Percentiles rank a stretch among this genome's conserved stretches.
phyloP scores from a whole-genome alignment of 2,329 filamentous ascomycete species.

The Rutstroemia sp. region DNA sequence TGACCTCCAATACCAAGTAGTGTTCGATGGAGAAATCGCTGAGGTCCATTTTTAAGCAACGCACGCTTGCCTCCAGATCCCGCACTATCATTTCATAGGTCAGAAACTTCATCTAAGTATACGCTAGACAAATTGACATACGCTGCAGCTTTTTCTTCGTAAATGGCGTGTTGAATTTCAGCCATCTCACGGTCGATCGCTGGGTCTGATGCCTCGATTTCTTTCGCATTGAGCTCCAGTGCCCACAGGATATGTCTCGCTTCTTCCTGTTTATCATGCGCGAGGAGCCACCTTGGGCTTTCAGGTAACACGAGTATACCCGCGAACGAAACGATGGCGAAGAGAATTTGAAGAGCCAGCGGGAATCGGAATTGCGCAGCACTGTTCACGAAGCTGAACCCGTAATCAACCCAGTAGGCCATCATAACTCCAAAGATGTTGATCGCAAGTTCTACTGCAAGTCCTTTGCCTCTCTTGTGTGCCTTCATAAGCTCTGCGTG shows the following conservation, averaged over 20 bases:
- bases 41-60: slow-evolving; percentile 43
- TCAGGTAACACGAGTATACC: slow-evolving; percentile 48
- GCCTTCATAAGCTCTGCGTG: slow-evolving; percentile 51
- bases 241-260: slow-evolving; percentile 37
- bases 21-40: slow-evolving; percentile 45
- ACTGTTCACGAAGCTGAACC: slow-evolving; percentile 43
- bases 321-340: slow-evolving; percentile 49
- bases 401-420: slow-evolving; percentile 52
- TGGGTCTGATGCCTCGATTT: slow-evolving; percentile 39
- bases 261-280: slow-evolving; percentile 37
- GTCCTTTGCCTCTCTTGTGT: slow-evolving; percentile 50
- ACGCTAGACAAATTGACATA: no score
- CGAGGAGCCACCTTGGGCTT: slow-evolving; percentile 39
- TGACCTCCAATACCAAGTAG: slow-evolving; percentile 42
- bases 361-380: slow-evolving; percentile 53
- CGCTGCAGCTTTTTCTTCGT: slow-evolving; percentile 38
- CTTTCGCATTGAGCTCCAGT: slow-evolving; percentile 23
- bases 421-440: slow-evolving; percentile 41
- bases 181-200: slow-evolving; percentile 45
- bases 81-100: background rate
- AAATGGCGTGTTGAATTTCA: slow-evolving; percentile 52
- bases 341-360: slow-evolving; percentile 49
- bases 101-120: no score
- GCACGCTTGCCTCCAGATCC: slow-evolving; percentile 30
- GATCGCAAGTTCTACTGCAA: slow-evolving; percentile 53